These are phyloP conservation scores for Medicago arabica DNA, from an alignment of 306 rosid genomes.

Conservation along the genomic window DNA sequence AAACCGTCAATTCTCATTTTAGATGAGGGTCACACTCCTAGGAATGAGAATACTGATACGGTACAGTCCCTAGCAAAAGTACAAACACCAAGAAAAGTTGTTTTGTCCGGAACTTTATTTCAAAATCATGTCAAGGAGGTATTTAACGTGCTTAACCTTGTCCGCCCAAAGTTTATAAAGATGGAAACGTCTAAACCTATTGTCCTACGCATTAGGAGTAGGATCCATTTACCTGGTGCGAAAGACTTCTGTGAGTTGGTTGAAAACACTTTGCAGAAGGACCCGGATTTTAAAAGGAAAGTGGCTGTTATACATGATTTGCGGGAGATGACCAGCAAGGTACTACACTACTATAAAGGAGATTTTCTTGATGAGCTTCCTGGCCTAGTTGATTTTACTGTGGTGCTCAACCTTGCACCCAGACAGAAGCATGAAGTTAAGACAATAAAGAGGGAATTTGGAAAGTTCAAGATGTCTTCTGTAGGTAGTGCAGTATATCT, in stretches of 20 bases:
- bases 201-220: conserved; percentile 73
- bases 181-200: conserved; percentile 69
- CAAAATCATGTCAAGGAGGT: conserved; percentile 95
- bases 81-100: conserved; percentile 81
- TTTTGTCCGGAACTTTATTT: conserved; percentile 86
- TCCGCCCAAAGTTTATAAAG: conserved; percentile 78
- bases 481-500: conserved; percentile 83
- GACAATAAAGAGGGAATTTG: conserved; percentile 49
- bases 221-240: conserved; percentile 63
- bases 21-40: conserved; percentile 95
- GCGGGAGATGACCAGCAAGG: conserved; percentile 89
- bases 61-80: conserved; percentile 81
- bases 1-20: conserved; percentile 79
- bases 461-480: conserved; percentile 73
- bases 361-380: conserved; percentile 98
- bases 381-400: conserved; percentile 82
- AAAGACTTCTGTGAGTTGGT: conserved; percentile 72
- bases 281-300: conserved; percentile 77
- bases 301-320: conserved; percentile 81
- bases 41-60: conserved; percentile 87
- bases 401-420: conserved; percentile 66
- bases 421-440: conserved; percentile 63
- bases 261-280: conserved; percentile 85
- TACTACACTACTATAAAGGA: conserved; percentile 90
- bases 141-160: conserved; percentile 81